phyloP scores from a whole-genome alignment of 371 early-diverging fungal genomes.

The Mucor lusitanicus region DNA sequence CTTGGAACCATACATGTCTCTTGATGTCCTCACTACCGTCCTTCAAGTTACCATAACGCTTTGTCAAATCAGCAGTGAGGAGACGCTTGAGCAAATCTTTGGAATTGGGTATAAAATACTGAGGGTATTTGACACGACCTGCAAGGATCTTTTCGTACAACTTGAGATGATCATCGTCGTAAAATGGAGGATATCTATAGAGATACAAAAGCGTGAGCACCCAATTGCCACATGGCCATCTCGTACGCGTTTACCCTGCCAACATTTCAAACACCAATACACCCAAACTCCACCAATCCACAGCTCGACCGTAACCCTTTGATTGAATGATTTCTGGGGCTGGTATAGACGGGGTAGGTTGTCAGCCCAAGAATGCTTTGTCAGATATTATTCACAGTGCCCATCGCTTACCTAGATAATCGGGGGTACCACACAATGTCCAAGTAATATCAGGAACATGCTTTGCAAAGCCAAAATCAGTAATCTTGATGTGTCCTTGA shows the following conservation, averaged over 20 bases:
- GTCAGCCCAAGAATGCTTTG: too few species aligned
- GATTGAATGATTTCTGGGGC: constrained; percentile 97
- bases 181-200: constrained; percentile 72
- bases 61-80: constrained; percentile 83
- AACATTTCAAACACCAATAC: constrained; percentile 95
- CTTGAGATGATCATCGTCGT: constrained; percentile 94
- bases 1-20: constrained; percentile 94
- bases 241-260: constrained; percentile 79
- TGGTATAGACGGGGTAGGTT: neutral
- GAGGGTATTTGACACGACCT: constrained; percentile 85
- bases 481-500: constrained; percentile 95
- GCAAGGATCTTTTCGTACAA: constrained; percentile 95
- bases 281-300: constrained; percentile 99
- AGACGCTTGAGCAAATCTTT: constrained; percentile 91
- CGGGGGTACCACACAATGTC: constrained; percentile 99
- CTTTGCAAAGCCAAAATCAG: constrained; percentile 99
- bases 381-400: too few species aligned
- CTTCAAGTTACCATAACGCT: constrained; percentile 91
- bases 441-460: constrained; percentile 92
- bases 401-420: constrained; percentile 71
- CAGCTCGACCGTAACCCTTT: constrained; percentile 92
- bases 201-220: neutral
- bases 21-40: constrained; percentile 93
- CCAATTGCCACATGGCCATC: too few species aligned
- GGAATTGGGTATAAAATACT: constrained; percentile 89